Evolutionary conservation across 148 eudicot genomes (phyloP).

Genomic region (Rhododendron molle): DNA sequence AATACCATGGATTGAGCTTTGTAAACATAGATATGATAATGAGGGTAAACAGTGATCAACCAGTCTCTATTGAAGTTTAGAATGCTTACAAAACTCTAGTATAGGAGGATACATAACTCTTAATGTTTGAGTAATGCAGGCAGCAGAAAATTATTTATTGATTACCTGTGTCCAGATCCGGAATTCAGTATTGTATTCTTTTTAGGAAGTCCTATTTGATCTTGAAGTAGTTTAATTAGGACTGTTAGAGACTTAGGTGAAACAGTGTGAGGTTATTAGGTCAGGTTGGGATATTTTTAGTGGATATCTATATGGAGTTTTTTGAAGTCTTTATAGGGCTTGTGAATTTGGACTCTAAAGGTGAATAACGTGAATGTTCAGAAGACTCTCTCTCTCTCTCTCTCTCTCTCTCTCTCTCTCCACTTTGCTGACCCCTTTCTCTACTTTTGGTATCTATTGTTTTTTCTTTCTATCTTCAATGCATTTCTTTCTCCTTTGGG

Average conservation of each 20-base stretch:
- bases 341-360: not conserved
- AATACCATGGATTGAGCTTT: not conserved
- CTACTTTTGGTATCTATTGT: not conserved
- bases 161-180: not conserved
- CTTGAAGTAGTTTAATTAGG: not conserved
- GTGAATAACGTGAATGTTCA: not conserved
- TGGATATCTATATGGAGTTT: too few species aligned
- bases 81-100: not conserved
- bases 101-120: not conserved
- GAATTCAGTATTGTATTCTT: not conserved
- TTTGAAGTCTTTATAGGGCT: not conserved
- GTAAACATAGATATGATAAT: not conserved
- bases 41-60: not conserved
- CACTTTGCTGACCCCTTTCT: not conserved
- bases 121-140: not conserved
- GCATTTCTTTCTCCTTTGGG: not conserved
- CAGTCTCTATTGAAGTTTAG: not conserved
- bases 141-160: not conserved
- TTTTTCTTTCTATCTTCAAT: not conserved
- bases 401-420: not conserved
- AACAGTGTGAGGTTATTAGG: not conserved
- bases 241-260: not conserved
- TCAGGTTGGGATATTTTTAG: not conserved
- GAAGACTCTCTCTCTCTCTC: not conserved
- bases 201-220: not conserved